These are phyloP conservation scores for Aquilaria sinensis DNA, from an alignment of 345 rosid species.

Conservation along the genomic window DNA sequence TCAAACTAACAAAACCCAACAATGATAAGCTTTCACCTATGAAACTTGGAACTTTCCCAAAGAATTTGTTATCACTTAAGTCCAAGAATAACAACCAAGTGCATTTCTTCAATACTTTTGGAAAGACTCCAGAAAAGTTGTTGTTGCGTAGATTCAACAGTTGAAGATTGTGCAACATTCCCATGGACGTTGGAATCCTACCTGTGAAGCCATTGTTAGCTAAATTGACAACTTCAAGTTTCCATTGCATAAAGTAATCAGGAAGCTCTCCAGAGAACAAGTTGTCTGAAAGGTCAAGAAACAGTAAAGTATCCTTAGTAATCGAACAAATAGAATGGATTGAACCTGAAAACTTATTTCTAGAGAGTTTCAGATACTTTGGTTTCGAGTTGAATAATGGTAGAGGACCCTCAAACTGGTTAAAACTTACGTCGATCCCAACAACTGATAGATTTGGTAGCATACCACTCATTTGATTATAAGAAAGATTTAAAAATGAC, in stretches of 20 bases:
- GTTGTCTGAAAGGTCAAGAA: slow-evolving; percentile 9
- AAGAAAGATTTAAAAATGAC: not conserved
- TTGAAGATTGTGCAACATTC: not conserved
- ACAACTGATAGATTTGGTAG: slow-evolving; percentile 2
- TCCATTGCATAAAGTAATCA: not conserved
- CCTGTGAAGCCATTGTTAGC: slow-evolving; percentile 1
- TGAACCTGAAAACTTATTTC: slow-evolving; percentile 4
- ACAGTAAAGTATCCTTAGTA: not conserved
- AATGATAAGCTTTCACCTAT: slow-evolving; percentile 2
- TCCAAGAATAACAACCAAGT: slow-evolving; percentile 4
- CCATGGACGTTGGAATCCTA: slow-evolving; percentile 1
- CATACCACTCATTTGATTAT: not conserved
- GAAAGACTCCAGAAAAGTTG: slow-evolving; percentile 9
- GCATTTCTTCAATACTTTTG: slow-evolving; percentile 5
- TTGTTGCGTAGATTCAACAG: not conserved
- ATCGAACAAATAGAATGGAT: not conserved
- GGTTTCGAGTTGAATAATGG: not conserved
- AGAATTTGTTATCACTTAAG: slow-evolving; percentile 14
- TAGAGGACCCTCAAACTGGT: slow-evolving; percentile 1
- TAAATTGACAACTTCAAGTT: not conserved
- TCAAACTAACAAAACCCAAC: slow-evolving; percentile 3
- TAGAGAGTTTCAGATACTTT: not conserved
- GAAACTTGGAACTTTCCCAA: slow-evolving; percentile 15
- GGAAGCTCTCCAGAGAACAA: slow-evolving; percentile 3
- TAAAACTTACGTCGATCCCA: slow-evolving; percentile 6